Percentiles rank a stretch among this genome's conserved stretches.
phyloP scores from a whole-genome alignment of 2,329 filamentous ascomycete species.

The Aureobasidium pullulans region DNA sequence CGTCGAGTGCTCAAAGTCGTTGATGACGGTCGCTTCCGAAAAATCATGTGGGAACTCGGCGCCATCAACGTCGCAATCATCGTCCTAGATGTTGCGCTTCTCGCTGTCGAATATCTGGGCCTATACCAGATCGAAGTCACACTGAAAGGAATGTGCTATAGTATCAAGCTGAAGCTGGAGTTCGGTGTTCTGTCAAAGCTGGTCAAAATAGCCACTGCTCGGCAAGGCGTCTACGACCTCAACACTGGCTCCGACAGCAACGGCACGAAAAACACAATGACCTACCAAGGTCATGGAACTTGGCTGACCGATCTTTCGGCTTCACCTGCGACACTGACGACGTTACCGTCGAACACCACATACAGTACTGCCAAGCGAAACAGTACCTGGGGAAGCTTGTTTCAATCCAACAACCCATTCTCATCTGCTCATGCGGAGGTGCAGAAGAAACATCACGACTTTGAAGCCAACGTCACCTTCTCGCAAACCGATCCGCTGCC shows the following conservation, averaged over 20 bases:
- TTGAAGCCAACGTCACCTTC: neutral
- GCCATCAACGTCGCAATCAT: slow-evolving; percentile 33
- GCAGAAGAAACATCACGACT: neutral
- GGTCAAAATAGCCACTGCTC: slow-evolving; percentile 20
- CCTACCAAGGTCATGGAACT: neutral
- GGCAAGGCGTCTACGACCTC: slow-evolving; percentile 4
- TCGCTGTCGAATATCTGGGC: slow-evolving; percentile 28
- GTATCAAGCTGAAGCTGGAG: slow-evolving; percentile 22
- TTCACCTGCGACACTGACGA: neutral
- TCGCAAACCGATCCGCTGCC: neutral
- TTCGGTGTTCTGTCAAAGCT: slow-evolving; percentile 24
- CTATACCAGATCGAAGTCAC: slow-evolving; percentile 29
- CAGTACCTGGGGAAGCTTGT: neutral
- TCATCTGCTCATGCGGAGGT: neutral
- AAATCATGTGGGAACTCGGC: slow-evolving; percentile 30
- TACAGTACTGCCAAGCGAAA: neutral
- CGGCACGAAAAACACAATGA: neutral
- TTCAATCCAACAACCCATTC: neutral
- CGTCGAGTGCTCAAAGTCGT: slow-evolving; percentile 14
- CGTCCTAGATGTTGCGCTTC: slow-evolving; percentile 28
- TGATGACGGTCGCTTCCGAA: slow-evolving; percentile 16
- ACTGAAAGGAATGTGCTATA: slow-evolving; percentile 30
- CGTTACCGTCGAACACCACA: neutral
- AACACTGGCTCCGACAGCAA: neutral
- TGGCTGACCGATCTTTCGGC: neutral